Evolutionary conservation across 495 filamentous ascomycete species (phyloP).

Genomic region (Neurospora africana): DNA sequence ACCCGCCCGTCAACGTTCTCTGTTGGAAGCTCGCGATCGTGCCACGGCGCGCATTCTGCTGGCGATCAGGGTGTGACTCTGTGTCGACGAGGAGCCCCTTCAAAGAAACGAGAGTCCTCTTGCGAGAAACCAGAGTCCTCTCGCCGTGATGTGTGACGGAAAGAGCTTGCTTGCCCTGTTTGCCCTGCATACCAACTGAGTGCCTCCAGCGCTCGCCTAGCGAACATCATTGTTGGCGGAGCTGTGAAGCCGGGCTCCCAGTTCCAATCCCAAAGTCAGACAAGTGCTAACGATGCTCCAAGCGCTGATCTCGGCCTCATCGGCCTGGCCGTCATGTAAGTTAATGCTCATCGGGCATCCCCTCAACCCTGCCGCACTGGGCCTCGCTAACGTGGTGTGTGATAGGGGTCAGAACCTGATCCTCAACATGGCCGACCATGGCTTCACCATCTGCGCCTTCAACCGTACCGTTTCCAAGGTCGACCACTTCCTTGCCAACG

Average conservation of each 20-base stretch:
- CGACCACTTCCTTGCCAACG: constrained; percentile 85
- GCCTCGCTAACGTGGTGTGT: constrained; percentile 3
- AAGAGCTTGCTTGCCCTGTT: constrained; percentile 9
- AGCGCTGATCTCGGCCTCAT: constrained; percentile 95
- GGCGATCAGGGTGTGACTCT: not conserved
- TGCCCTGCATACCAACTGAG: constrained; percentile 38
- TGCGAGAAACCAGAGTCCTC: not conserved
- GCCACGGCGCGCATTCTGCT: not conserved
- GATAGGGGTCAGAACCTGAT: constrained; percentile 80
- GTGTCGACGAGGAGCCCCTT: not conserved
- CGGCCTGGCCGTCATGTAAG: constrained; percentile 95
- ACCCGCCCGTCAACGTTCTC: constrained; percentile 7
- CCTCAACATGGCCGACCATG: constrained; percentile 93
- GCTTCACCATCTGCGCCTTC: constrained; percentile 91
- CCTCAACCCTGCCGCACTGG: constrained; percentile 1
- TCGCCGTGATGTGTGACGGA: not conserved
- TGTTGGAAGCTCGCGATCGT: not conserved
- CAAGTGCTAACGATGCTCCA: constrained; percentile 39
- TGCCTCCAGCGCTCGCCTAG: constrained; percentile 66
- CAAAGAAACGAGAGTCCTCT: not conserved
- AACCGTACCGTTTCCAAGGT: constrained; percentile 98
- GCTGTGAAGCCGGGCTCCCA: constrained; percentile 31
- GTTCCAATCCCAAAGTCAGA: constrained; percentile 16
- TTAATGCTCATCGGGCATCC: constrained; percentile 10
- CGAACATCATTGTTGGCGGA: constrained; percentile 68